phyloP scores from a whole-genome alignment of 345 rosid genomes.

The Eucalyptus lansdowneana region DNA sequence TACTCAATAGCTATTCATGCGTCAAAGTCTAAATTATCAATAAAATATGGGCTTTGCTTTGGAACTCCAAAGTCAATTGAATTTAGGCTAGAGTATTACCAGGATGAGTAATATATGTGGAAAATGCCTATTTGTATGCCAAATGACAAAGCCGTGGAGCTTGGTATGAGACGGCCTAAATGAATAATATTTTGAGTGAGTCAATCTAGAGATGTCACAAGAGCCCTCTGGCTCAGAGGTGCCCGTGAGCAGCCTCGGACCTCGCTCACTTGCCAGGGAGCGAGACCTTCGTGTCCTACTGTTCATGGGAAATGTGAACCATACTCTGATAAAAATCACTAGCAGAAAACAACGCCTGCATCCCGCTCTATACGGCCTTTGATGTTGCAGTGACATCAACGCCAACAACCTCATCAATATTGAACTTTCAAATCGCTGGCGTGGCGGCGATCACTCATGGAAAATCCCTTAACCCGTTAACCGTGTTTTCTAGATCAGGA shows the following conservation, averaged over 20 bases:
- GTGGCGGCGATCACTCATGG: not conserved
- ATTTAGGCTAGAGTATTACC: too few species aligned
- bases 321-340: not conserved
- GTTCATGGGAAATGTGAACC: too few species aligned
- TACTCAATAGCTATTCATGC: too few species aligned
- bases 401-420: not conserved
- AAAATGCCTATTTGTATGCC: too few species aligned
- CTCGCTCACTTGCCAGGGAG: fast-evolving
- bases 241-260: fast-evolving
- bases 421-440: not conserved
- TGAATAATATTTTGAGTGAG: too few species aligned
- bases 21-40: too few species aligned
- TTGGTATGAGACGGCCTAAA: too few species aligned
- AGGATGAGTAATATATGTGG: too few species aligned
- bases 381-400: not conserved
- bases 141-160: too few species aligned
- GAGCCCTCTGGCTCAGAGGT: fast-evolving
- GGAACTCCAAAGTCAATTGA: too few species aligned
- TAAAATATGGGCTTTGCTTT: too few species aligned
- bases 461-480: not conserved
- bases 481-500: not conserved
- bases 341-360: not conserved
- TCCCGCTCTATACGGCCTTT: not conserved
- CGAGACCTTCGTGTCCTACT: too few species aligned
- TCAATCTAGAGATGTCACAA: fast-evolving